Evolutionary conservation across 495 filamentous ascomycete species (phyloP).

Genomic region (Bacidia gigantensis): DNA sequence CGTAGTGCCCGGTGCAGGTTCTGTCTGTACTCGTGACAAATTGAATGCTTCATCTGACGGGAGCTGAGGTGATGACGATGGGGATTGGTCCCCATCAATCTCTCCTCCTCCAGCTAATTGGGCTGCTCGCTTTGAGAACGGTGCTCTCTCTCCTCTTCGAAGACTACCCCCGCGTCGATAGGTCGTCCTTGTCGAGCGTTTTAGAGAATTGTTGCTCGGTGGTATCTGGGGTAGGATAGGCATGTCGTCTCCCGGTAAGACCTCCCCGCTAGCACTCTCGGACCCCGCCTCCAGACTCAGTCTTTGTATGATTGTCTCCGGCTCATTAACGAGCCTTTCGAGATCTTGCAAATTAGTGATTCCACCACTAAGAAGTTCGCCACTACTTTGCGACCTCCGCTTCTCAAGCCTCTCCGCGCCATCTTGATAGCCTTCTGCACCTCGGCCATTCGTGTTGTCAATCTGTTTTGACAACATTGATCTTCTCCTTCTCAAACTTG

Average conservation of each 20-base stretch:
- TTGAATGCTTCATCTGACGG: slow-evolving; percentile 35
- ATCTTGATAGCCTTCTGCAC: slow-evolving; percentile 59
- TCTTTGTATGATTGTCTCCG: slow-evolving; percentile 50
- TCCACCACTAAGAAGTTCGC: slow-evolving; percentile 41
- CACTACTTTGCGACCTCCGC: slow-evolving; percentile 48
- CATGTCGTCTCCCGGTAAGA: slow-evolving; percentile 55
- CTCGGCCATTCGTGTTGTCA: slow-evolving; percentile 50
- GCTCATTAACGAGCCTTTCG: slow-evolving; percentile 70
- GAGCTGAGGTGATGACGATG: slow-evolving; percentile 28
- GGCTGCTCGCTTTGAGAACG: slow-evolving; percentile 61
- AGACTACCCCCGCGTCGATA: slow-evolving; percentile 85
- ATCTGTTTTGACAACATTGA: slow-evolving; percentile 93
- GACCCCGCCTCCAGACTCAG: slow-evolving; percentile 41
- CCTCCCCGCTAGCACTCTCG: slow-evolving; percentile 24
- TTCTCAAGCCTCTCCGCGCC: slow-evolving; percentile 75
- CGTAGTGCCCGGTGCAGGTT: slow-evolving; percentile 41
- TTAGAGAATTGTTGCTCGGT: slow-evolving; percentile 50
- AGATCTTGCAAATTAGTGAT: slow-evolving; percentile 52
- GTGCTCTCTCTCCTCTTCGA: slow-evolving; percentile 59
- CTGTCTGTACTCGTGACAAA: slow-evolving; percentile 60
- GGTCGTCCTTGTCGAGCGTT: slow-evolving; percentile 81
- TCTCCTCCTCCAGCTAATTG: slow-evolving; percentile 26
- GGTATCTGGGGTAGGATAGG: slow-evolving; percentile 67
- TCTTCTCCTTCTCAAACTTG: slow-evolving; percentile 69
- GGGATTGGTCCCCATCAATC: slow-evolving; percentile 43